Evolutionary conservation across 2,329 filamentous ascomycete species (phyloP), one percentile per base, ranked within the genome.

Genomic region (Colletotrichum lindemuthianum): DNA sequence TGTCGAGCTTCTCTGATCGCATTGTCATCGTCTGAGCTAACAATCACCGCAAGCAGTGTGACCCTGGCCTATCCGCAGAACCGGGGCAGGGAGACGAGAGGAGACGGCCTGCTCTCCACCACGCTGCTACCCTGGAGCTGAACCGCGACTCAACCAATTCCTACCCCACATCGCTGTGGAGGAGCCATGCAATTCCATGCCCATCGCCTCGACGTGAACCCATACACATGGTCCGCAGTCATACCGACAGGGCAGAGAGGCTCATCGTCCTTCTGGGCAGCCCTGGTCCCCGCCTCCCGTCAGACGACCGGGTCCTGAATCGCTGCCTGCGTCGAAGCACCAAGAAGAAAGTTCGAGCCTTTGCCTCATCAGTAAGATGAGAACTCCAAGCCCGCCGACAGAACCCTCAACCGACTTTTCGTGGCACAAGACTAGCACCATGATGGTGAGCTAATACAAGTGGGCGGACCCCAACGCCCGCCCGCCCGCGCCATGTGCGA

Each of bases 291-390:
- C 41, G 49, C 44, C 15, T 50, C 59, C 15, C 36, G 36, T 65
- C 51, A 51, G 40, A 10, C 39, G 61, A 61, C 51, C 36, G 45
- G 51, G 43, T 51, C 33, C 61, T 65, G 61, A 65, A n/a, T 65
- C 58, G 58, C 45, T 50, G 50, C 51, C 53, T 33, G 59, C 40
- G 15, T 58, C 47, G 47, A 52, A 34, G 41, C 50, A 51, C 47
- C 33, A 49, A 55, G n/a, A 65, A 65, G 40, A 61, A 51, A 43
- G 57, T 61, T 61, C 53, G 36, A 56, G 51, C 36, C 58, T 50
- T 51, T 56, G 45, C 51, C 58, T 54, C 45, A 56, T 52, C 12
- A 55, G 24, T 48, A 36, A 40, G 6, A 55, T 47, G 36, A 60
- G 9, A 24, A 24, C 24, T 24, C 45, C 36, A 36, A 13, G 13